phyloP scores from a whole-genome alignment of 352 stramenopile genomes.

The Phytophthora hibernalis region DNA sequence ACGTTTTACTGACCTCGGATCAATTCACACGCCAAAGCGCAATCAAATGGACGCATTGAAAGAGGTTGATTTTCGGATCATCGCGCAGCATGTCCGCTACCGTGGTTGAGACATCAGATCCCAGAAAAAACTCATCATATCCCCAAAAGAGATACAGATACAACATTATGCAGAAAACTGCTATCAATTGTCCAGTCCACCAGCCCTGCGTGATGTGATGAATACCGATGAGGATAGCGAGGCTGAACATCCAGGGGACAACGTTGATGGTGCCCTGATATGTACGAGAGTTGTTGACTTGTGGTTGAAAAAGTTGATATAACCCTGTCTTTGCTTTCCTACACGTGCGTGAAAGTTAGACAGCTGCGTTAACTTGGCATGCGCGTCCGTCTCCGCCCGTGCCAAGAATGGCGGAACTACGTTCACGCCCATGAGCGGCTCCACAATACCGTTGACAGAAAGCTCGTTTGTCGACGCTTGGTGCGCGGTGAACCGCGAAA shows the following conservation, averaged over 20 bases:
- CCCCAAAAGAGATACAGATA: background rate
- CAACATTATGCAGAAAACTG: no score
- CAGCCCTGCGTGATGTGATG: no score
- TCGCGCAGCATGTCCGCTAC: background rate
- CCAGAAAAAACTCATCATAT: background rate
- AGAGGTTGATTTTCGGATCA: background rate
- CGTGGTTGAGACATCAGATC: background rate
- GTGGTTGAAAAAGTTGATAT: background rate
- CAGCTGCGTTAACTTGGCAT: background rate
- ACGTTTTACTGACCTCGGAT: conserved; percentile 30
- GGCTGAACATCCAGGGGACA: background rate
- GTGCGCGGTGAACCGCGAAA: no score
- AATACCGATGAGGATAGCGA: no score
- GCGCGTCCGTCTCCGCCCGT: background rate
- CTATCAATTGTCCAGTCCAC: no score
- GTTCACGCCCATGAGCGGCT: background rate
- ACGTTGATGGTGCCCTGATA: no score
- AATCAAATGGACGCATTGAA: conserved; percentile 9
- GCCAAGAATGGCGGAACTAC: background rate
- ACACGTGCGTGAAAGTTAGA: background rate
- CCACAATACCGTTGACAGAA: background rate
- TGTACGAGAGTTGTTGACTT: background rate
- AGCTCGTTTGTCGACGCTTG: background rate
- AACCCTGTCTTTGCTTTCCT: background rate
- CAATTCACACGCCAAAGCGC: conserved; percentile 21